Base-by-base conservation (phyloP, 2,329 filamentous ascomycete genomes). In the Blastomyces silverae region DNA sequence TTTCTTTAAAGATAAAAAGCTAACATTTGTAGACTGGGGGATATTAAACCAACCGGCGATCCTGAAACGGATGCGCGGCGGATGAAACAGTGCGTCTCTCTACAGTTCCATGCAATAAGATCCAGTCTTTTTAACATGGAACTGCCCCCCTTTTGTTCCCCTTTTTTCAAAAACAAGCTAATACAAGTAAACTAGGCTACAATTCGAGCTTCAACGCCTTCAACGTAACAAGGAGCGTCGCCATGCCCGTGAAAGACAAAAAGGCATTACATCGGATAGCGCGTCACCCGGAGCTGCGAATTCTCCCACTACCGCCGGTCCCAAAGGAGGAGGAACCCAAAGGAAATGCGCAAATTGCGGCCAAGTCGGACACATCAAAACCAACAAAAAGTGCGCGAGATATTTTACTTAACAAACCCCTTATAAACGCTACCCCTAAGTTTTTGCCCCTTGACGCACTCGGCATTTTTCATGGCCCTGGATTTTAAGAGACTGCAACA, bases 321-420 rank as follows among this genome's bases (percentile, higher is more conserved):
- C 81, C 66, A 95, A 91, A 64, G 89, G 89, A 44, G 82, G 80
- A 46, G 82, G 82, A 56, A 88, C 86, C 13, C 82, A 84, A 64
- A 85, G 95, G 72, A 97, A 97, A 80, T 99, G 94, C 79, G 94
- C 94, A 70, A 97, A 97, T 77, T 99, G 94, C 79, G 94, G 94
- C 61, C 90, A 94, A 76, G 89, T 96, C 64, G 94, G 94, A 42
- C 94, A 99, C 74, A 99, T 99, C 82, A 97, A 97, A 79, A 97
- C 93, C 59, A 97, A 97, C 82, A 96, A 97, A 81, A 97, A 97
- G 91, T 94, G 85, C 66, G 70, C 67, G 52, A 60, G 52, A 61
- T 65, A 59, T 61, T 64, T 57, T 48, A 62, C 53, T 48, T 50
- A 59, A 64, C 25, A 39, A 64, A 22, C 55, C n/a, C 17, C 31